Base-by-base conservation (phyloP, 2,329 filamentous ascomycete species). In the Neophaeococcomyces mojaviensis region DNA sequence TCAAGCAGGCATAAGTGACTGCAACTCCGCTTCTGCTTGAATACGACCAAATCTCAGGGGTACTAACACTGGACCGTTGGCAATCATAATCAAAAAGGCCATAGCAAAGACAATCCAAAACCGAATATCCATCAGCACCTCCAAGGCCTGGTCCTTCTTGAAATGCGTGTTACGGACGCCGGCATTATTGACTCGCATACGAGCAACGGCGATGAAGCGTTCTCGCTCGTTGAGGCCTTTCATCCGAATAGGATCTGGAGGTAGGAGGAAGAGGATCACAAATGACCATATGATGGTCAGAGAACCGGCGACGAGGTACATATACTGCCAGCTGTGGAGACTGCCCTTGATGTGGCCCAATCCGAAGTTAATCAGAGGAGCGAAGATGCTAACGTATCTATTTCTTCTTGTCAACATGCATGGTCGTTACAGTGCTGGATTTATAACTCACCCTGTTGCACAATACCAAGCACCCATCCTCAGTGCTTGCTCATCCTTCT, bases 381-480 rank as follows among this genome's bases (percentile, higher is more conserved):
- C 68, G 22, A 76, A 59, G 20, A 72, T 62, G 1, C 65, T 64
- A 9, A 69, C 68, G 39, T 69, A 68, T 2, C 72, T 69, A 31
- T n/a, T 38, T 36, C 26, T 45, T 16, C 22, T 24, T 22, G 38
- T 46, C 15, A 22, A 18, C 32, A 30, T 49, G n/a, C 13, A 13
- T 26, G 43, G 35, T n/a, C 4, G 4, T n/a, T 38, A 18, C 7
- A n/a, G n/a, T n/a, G n/a, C 16, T 20, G 26, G 6, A 18, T n/a
- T 7, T 4, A 20, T 18, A 13, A n/a, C 10, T n/a, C 26, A 34
- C 46, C 43, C 44, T 51, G 55, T 4, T 46, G 50, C 40, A 41
- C 77, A 70, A 59, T 82, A 83, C 80, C 80, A 84, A 76, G 76
- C 82, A 49, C 73, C 77, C 62, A 84, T 81, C 1, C 81, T 70